Base-by-base conservation (phyloP, 768 basidiomycete genomes). In the Pisolithus orientalis region DNA sequence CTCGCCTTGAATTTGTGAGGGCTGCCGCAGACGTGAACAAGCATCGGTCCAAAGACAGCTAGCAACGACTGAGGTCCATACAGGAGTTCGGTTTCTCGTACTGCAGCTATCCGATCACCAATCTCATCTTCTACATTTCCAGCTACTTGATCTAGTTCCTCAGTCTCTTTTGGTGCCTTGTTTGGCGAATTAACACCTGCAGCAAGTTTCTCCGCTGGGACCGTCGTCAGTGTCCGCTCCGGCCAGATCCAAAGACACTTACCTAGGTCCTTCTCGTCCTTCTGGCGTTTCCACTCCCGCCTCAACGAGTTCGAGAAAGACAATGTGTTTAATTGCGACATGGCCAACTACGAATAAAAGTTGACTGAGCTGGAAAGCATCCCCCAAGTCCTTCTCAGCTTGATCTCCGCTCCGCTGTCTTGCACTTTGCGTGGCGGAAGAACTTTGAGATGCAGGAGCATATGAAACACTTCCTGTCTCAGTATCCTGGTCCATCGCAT, bases 61-160 rank as follows among this genome's bases (percentile, higher is more conserved):
- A 99, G 68, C 44, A 99, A 70, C 2, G 93, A 93, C 3, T 86
- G 73, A 1, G 83, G 73, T 1, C 94, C 91, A 58, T 90, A 93
- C 13, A 98, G 72, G 44, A 98, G 73, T 68, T 97, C 94, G 4
- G 76, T 78, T 72, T 99, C 96, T 29, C 93, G 76, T 50, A 96
- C 80, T 2, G 72, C 79, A 2, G 87, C 84, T 38, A 99, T 88
- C 8, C 87, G 79, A 53, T 99, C 96, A 13, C 94, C 96, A 58
- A 97, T 95, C 61, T 99, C 96, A 63, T 99, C 96, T 66, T 99
- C 96, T 4, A 93, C 93, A 62, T 94, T 95, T 6, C 96, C 96
- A 7, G 89, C 93, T 9, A 98, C 95, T 60, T 95, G 94, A 58
- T 99, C 96, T 0, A 98, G 82, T 64, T 99, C 96, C 62, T 96